phyloP scores from a whole-genome alignment of 768 basidiomycete genomes.

The Hericium coralloides region DNA sequence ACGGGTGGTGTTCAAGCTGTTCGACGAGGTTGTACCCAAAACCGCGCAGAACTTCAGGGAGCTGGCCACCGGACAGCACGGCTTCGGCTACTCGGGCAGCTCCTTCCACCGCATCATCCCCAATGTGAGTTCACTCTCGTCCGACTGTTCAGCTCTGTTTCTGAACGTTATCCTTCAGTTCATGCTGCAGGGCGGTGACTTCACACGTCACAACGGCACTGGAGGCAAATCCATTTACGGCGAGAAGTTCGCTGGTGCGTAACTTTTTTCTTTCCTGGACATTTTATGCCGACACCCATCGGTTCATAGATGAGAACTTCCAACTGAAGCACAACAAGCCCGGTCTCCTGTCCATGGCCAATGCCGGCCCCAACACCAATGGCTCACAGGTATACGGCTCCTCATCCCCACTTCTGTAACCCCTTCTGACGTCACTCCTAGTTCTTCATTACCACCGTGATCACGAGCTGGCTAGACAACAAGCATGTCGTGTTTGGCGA shows the following conservation, averaged over 20 bases:
- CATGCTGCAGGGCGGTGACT: conserved; percentile 91
- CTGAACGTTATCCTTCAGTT: conserved; percentile 29
- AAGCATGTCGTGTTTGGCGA: conserved; percentile 85
- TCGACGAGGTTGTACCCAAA: conserved; percentile 65
- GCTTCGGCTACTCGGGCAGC: conserved; percentile 63
- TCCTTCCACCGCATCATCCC: conserved; percentile 84
- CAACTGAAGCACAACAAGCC: conserved; percentile 61
- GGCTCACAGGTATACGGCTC: conserved; percentile 41
- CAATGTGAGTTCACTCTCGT: neutral
- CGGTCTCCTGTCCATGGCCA: conserved; percentile 71
- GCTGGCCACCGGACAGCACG: conserved; percentile 67
- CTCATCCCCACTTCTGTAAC: conserved; percentile 17
- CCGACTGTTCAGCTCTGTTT: neutral
- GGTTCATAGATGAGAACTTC: conserved; percentile 74
- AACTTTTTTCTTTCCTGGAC: neutral
- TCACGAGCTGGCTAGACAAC: conserved; percentile 73
- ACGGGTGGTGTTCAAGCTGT: conserved; percentile 79
- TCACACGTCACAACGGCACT: conserved; percentile 54
- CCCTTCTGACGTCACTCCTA: conserved; percentile 30
- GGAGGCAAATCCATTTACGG: conserved; percentile 81
- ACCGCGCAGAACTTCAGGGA: conserved; percentile 85
- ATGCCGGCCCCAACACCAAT: conserved; percentile 76
- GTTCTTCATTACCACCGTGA: conserved; percentile 86
- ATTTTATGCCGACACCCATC: neutral
- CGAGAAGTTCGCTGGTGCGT: conserved; percentile 51